phyloP scores from a whole-genome alignment of 805 yeast species.

The Blastobotrys parvus region DNA sequence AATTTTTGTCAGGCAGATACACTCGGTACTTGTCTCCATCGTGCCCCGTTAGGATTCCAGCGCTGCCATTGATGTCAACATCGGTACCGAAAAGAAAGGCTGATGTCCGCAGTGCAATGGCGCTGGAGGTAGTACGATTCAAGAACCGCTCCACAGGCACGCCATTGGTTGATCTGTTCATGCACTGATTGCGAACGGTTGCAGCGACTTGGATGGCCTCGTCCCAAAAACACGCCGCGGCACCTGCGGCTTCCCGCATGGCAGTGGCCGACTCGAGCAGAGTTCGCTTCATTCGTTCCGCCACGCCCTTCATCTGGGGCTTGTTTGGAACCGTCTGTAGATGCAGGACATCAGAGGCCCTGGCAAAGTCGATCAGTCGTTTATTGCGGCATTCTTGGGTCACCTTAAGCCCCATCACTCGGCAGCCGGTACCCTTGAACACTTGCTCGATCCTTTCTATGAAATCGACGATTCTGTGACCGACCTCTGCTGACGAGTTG shows the following conservation, averaged over 20 bases:
- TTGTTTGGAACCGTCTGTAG: conserved; percentile 2
- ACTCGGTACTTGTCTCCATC: too few species aligned
- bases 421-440: not conserved
- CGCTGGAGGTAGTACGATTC: too few species aligned
- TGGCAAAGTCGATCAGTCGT: not conserved
- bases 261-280: not conserved
- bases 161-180: not conserved
- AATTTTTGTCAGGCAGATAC: too few species aligned
- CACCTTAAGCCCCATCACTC: not conserved
- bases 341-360: conserved; percentile 1
- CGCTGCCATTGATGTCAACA: too few species aligned
- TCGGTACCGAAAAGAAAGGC: too few species aligned
- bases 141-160: not conserved
- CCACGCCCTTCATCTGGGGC: not conserved
- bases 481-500: not conserved
- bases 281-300: not conserved
- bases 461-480: not conserved
- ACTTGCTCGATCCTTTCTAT: not conserved
- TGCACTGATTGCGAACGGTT: not conserved
- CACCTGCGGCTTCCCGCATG: not conserved
- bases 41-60: too few species aligned
- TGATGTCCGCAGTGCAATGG: too few species aligned
- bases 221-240: conserved; percentile 1
- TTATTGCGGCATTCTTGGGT: conserved; percentile 1
- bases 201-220: not conserved